phyloP scores from a whole-genome alignment of 306 rosid species.

The Ziziphus jujuba region DNA sequence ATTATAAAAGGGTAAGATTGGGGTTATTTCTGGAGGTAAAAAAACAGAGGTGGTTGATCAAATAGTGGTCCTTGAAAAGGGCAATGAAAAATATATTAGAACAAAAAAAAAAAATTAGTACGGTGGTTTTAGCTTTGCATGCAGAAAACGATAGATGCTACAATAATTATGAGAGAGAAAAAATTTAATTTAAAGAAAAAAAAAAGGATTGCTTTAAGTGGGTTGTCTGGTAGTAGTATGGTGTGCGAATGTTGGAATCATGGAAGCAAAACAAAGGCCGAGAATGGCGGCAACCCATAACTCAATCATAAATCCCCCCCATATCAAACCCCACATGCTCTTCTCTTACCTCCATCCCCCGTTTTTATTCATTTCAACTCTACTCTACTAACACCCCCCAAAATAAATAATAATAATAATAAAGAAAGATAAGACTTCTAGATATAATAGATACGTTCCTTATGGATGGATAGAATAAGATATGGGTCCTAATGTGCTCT shows the following conservation, averaged over 20 bases:
- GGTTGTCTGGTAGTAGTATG: conserved; percentile 20
- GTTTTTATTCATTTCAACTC: no score
- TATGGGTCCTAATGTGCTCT: conserved; percentile 5
- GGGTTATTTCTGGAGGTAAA: neutral
- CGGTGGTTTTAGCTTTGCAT: conserved; percentile 27
- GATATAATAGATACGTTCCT: neutral
- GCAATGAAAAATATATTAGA: no score
- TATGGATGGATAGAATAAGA: neutral
- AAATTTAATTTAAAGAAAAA: conserved; percentile 11
- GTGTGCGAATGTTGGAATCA: conserved; percentile 93
- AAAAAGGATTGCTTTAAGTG: conserved; percentile 12
- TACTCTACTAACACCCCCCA: no score
- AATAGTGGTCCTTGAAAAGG: no score
- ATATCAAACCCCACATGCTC: conserved; percentile 22
- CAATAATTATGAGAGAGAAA: conserved; percentile 39
- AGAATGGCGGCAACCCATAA: conserved; percentile 79
- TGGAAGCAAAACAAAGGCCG: conserved; percentile 76
- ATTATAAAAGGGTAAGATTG: no score
- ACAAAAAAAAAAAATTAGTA: neutral
- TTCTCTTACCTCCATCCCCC: no score
- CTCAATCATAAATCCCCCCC: conserved; percentile 39
- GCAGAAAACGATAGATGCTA: conserved; percentile 52
- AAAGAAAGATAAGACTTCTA: neutral
- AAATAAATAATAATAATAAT: neutral
- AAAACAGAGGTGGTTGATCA: no score